Percentiles rank a stretch among this genome's conserved stretches.
Evolutionary conservation across 805 yeast species (phyloP).

Genomic region (Suhomyces prunicola): DNA sequence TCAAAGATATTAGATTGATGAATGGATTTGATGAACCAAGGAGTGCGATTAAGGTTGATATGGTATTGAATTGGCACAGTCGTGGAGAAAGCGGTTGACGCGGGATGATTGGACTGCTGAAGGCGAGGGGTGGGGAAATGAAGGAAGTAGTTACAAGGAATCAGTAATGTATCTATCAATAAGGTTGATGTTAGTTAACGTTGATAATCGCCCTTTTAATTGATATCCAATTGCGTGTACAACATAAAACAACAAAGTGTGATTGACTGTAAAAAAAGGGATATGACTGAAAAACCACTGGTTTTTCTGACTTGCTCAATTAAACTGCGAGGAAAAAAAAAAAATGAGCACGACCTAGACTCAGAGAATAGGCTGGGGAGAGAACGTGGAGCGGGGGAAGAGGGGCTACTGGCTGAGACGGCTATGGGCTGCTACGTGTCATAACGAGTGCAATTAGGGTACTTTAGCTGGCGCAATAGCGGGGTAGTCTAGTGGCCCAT

Average conservation of each 20-base stretch:
- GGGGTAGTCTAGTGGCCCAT: not conserved
- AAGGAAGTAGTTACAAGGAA: not conserved
- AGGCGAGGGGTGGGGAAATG: not conserved
- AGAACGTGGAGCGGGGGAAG: not conserved
- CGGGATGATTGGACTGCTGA: not conserved
- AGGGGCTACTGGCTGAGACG: not conserved
- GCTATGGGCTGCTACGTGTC: not conserved
- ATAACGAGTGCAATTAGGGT: not conserved
- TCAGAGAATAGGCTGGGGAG: not conserved
- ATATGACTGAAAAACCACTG: not conserved
- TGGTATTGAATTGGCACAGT: not conserved
- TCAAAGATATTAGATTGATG: not conserved
- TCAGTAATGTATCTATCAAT: not conserved
- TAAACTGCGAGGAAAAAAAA: not conserved
- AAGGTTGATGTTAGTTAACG: not conserved
- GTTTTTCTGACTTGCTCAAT: not conserved
- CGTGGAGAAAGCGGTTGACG: not conserved
- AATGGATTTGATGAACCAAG: not conserved
- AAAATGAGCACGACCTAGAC: not conserved
- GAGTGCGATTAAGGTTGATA: not conserved
- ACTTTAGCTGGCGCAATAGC: not conserved
- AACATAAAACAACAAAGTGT: not conserved
- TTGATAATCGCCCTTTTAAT: constrained; percentile 1
- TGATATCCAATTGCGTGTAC: not conserved
- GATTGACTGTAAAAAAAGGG: not conserved